A percentile compares a stretch with the other conserved stretches of the same genome.
Evolutionary conservation across 192 early-diverging fungal species (phyloP).

Genomic region (Dissophora globulifera): DNA sequence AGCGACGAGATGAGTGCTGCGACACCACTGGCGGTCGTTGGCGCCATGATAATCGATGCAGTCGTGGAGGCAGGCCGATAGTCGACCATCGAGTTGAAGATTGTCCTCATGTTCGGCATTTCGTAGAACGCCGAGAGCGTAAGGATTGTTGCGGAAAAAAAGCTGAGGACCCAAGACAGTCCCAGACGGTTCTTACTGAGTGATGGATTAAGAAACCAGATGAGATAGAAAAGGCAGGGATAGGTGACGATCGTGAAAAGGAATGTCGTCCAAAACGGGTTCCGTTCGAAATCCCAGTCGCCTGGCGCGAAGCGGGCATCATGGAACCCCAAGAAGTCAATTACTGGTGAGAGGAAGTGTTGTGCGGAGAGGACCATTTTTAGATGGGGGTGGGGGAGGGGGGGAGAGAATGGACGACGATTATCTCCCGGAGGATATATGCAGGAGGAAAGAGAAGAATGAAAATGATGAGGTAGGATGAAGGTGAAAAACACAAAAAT

Average conservation of each 20-base stretch:
- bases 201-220: conserved; percentile 46
- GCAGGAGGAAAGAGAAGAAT: too few species aligned
- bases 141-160: conserved; percentile 33
- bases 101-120: conserved; percentile 29
- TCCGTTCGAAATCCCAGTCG: conserved; percentile 32
- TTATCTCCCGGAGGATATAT: too few species aligned
- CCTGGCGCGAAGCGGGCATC: conserved; percentile 29
- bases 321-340: conserved; percentile 20
- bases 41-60: neutral
- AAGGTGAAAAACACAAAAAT: neutral
- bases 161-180: conserved; percentile 46
- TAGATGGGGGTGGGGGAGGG: too few species aligned
- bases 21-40: neutral
- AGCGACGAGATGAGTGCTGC: neutral
- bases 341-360: neutral
- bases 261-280: conserved; percentile 47
- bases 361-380: neutral
- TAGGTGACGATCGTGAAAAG: conserved; percentile 18
- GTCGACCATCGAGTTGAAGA: conserved; percentile 38
- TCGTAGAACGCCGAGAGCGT: conserved; percentile 38
- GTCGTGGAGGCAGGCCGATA: conserved; percentile 10
- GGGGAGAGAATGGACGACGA: too few species aligned
- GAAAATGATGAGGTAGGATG: too few species aligned
- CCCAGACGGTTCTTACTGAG: conserved; percentile 40
- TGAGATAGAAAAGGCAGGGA: conserved; percentile 44